Evolutionary conservation across 108 stramenopile genomes (phyloP).

Genomic region (Schizochytrium sp.): DNA sequence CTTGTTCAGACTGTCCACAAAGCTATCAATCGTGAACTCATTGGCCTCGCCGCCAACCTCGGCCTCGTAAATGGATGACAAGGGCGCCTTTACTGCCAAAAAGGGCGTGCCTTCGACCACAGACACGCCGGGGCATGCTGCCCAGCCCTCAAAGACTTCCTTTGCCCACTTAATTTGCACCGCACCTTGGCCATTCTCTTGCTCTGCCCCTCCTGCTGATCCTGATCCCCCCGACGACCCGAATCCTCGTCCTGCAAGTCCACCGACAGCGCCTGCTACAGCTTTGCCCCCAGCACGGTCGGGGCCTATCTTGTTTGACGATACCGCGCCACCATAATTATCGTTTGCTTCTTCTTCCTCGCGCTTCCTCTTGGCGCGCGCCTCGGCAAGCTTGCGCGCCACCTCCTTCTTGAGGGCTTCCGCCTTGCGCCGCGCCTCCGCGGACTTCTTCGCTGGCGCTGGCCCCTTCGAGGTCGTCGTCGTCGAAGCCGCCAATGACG

Average conservation of each 20-base stretch:
- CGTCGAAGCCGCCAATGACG: neutral
- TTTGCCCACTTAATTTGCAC: neutral
- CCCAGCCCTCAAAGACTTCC: neutral
- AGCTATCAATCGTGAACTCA: neutral
- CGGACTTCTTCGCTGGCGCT: neutral
- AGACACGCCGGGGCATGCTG: neutral
- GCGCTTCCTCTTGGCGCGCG: neutral
- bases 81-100: neutral
- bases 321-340: too few relatives aligned
- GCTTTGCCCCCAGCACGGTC: too few relatives aligned
- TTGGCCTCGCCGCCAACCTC: neutral
- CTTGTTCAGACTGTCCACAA: neutral
- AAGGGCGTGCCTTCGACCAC: neutral
- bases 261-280: too few relatives aligned
- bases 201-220: too few relatives aligned
- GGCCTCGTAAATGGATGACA: neutral
- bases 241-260: too few relatives aligned
- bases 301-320: too few relatives aligned
- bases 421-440: neutral
- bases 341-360: neutral
- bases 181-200: too few relatives aligned
- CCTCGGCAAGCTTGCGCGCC: neutral
- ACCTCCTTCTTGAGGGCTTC: neutral
- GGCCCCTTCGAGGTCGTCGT: neutral
- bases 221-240: too few relatives aligned